Conservation (phyloP, 176 grass and related monocot species). For the Echinochloa phyllopogon region DNA sequence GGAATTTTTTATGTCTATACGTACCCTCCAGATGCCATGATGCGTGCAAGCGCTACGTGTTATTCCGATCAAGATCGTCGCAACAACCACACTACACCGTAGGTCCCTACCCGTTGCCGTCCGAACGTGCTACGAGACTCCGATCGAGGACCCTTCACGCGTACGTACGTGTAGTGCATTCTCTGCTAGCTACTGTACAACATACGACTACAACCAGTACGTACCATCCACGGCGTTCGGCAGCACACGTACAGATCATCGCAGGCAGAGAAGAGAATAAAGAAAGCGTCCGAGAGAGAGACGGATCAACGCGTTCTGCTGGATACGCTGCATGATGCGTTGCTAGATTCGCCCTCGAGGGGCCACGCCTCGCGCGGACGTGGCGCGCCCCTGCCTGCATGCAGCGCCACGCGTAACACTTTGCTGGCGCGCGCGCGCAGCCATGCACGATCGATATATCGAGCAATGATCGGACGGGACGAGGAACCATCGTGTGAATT, state of each 20-base stretch:
- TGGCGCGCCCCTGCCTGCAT: background rate
- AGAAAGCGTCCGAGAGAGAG: no score
- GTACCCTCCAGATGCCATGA: background rate
- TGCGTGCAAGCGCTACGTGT: background rate
- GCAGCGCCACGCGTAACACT: background rate
- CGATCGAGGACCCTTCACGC: no score
- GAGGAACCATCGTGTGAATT: background rate
- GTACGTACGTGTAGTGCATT: no score
- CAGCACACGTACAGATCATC: no score
- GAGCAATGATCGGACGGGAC: no score
- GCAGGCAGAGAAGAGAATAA: no score
- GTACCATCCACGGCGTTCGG: no score
- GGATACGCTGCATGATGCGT: background rate
- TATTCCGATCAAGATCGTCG: background rate
- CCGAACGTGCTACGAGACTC: no score
- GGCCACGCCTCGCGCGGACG: constrained; percentile 29
- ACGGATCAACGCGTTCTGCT: background rate
- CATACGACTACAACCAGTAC: no score
- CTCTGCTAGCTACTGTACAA: no score
- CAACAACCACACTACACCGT: background rate
- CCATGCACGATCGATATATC: background rate
- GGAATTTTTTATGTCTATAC: no score
- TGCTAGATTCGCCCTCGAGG: background rate
- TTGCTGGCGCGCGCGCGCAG: background rate
- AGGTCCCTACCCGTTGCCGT: background rate